These are phyloP conservation scores for Boletellus deceptivus DNA, from an alignment of 1,284 basidiomycete genomes.

Conservation along the genomic window DNA sequence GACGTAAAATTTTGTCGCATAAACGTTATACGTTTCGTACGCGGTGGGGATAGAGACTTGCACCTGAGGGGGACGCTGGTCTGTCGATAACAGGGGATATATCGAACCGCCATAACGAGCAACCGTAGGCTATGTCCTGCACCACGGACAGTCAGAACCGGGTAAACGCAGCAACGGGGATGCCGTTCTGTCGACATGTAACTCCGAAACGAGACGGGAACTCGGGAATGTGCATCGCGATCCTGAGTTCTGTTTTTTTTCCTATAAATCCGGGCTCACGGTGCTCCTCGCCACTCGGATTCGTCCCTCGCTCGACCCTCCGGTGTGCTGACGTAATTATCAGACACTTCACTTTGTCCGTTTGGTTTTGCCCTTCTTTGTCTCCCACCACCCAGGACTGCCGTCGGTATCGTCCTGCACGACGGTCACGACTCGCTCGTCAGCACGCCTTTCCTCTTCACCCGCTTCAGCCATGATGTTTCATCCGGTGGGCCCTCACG, in stretches of 20 bases:
- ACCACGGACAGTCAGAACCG: neutral
- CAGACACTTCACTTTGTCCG: neutral
- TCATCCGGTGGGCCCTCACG: conserved; percentile 24
- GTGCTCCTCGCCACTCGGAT: too few species aligned
- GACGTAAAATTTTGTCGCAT: conserved; percentile 14
- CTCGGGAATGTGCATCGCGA: conserved; percentile 3
- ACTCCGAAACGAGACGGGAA: conserved; percentile 13
- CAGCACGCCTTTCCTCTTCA: neutral
- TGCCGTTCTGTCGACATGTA: neutral
- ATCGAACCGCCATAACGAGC: neutral
- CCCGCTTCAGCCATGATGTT: conserved; percentile 22
- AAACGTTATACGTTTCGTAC: conserved; percentile 2
- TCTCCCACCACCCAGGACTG: conserved; percentile 5
- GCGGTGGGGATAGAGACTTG: conserved; percentile 15
- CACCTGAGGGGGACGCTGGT: neutral
- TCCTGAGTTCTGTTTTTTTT: neutral
- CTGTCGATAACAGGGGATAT: conserved; percentile 6
- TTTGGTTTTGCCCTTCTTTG: neutral
- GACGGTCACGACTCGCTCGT: conserved; percentile 3
- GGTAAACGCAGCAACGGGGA: neutral
- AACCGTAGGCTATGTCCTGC: neutral
- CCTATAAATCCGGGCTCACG: conserved; percentile 9
- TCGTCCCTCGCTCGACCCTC: neutral
- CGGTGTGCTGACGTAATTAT: conserved; percentile 3
- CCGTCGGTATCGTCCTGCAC: neutral